Percentiles rank a stretch among this genome's conserved stretches.
Evolutionary conservation across 1,284 basidiomycete genomes (phyloP).

Genomic region (Sutorius eximius): DNA sequence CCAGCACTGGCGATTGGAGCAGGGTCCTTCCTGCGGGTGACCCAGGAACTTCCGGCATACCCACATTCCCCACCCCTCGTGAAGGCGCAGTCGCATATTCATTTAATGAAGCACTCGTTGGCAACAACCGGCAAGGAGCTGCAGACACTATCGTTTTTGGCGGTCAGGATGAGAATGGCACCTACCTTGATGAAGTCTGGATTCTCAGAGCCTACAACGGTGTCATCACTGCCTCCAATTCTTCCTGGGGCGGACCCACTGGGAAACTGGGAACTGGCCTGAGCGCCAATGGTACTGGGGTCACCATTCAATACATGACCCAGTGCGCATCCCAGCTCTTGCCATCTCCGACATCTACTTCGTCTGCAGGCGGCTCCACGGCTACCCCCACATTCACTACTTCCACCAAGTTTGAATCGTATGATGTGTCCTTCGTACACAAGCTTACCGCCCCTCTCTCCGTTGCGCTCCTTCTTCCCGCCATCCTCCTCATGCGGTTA

Average conservation of each 20-base stretch:
- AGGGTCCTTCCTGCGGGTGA: constrained; percentile 73
- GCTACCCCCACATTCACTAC: constrained; percentile 29
- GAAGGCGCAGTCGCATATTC: constrained; percentile 69
- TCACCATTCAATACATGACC: constrained; percentile 57
- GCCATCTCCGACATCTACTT: constrained; percentile 24
- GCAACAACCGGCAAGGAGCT: constrained; percentile 45
- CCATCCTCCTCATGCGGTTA: constrained; percentile 54
- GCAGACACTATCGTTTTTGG: constrained; percentile 80
- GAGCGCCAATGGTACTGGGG: constrained; percentile 64
- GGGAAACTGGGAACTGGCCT: constrained; percentile 60
- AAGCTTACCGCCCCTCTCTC: constrained; percentile 68
- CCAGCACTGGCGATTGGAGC: constrained; percentile 65
- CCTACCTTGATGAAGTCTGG: constrained; percentile 73
- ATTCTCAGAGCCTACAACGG: constrained; percentile 69
- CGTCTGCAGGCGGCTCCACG: constrained; percentile 24
- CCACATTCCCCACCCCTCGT: constrained; percentile 59
- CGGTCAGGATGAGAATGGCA: constrained; percentile 64
- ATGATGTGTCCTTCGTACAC: constrained; percentile 59
- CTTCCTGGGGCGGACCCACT: constrained; percentile 63
- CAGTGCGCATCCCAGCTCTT: constrained; percentile 52
- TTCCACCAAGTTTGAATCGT: constrained; percentile 31
- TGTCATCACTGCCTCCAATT: constrained; percentile 50
- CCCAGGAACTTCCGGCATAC: constrained; percentile 45
- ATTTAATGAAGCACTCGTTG: constrained; percentile 54
- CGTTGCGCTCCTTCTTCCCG: constrained; percentile 54